A percentile compares a stretch with the other conserved stretches of the same genome.
These are phyloP conservation scores for Thelonectria discophora DNA, from an alignment of 2,329 filamentous ascomycete genomes.

Conservation along the genomic window DNA sequence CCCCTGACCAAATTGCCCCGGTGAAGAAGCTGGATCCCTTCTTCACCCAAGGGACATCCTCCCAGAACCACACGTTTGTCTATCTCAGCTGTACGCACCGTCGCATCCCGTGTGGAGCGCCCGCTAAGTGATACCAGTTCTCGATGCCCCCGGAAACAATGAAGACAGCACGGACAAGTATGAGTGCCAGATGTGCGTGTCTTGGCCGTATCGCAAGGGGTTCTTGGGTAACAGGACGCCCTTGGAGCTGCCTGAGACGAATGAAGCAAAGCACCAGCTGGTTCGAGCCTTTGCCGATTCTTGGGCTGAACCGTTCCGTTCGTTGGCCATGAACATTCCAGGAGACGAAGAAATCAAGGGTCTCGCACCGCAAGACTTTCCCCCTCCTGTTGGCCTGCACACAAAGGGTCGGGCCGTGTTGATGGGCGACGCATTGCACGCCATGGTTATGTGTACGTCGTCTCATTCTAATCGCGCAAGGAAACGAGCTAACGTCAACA, in stretches of 20 bases:
- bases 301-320: conserved; percentile 61
- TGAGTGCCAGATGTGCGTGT: conserved; percentile 59
- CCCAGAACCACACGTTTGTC: conserved; percentile 59
- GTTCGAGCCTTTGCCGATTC: conserved; percentile 54
- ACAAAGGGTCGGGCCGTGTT: conserved; percentile 54
- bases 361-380: conserved; percentile 59
- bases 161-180: conserved; percentile 48
- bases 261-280: conserved; percentile 50
- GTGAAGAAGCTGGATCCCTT: conserved; percentile 60
- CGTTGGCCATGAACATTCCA: conserved; percentile 52
- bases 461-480: no score
- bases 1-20: conserved; percentile 51
- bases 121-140: conserved; percentile 45
- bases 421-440: conserved; percentile 64
- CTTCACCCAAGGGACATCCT: conserved; percentile 64
- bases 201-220: conserved; percentile 56
- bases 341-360: conserved; percentile 53
- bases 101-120: accelerated
- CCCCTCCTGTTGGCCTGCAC: conserved; percentile 49
- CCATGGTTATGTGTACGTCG: conserved; percentile 67
- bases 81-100: conserved; percentile 59
- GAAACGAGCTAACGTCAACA: conserved; percentile 31
- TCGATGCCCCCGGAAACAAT: conserved; percentile 58
- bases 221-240: conserved; percentile 44
- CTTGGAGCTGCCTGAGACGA: conserved; percentile 52